Base-by-base conservation (phyloP, 2,329 filamentous ascomycete species). In the Apiospora koreana region DNA sequence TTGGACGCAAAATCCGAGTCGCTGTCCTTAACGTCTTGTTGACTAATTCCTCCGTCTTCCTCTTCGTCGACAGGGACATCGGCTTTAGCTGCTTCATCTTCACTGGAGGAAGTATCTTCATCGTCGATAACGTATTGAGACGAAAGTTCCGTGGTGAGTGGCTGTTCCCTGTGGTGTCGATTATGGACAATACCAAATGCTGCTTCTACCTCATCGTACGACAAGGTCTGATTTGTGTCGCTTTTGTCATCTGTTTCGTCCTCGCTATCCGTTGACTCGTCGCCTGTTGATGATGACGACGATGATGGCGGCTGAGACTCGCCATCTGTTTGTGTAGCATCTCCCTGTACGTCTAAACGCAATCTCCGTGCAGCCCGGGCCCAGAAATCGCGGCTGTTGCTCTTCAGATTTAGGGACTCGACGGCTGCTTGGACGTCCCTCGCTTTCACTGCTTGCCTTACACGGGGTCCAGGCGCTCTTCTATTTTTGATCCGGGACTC, bases 401-500 rank as follows among this genome's bases (percentile, higher is more conserved):
- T 72, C 21, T 76, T 72, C 74, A 89, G 73, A 0, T 84, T 83
- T 3, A 89, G 73, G 2, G 86, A 86, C 1, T 82, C 79, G 1
- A 83, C 77, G 0, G 88, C 88, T 0, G 86, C 85, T 38, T 81
- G 76, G 2, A 87, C 86, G 71, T 90, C 87, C 41, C 81, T 80
- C 5, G 71, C 73, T 54, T 79, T 80, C 2, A 88, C 82, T 6
- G 81, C 72, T 5, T 74, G 72, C 3, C 75, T 75, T 1, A 78
- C 75, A 0, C 73, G 70, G 3, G 43, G 66, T 14, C 78, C 71
- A 31, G 80, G 75, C 23, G 74, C 69, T 8, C 65, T 48, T 73
- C 83, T 85, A 4, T 89, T 84, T 68, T 90, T 86, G 31, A 94
- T 81, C 54, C 94, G 86, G 2, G 92, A 92, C 78, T 88, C 87